These are phyloP conservation scores for Metschnikowia borealis DNA, from an alignment of 805 yeast species.

Conservation along the genomic window DNA sequence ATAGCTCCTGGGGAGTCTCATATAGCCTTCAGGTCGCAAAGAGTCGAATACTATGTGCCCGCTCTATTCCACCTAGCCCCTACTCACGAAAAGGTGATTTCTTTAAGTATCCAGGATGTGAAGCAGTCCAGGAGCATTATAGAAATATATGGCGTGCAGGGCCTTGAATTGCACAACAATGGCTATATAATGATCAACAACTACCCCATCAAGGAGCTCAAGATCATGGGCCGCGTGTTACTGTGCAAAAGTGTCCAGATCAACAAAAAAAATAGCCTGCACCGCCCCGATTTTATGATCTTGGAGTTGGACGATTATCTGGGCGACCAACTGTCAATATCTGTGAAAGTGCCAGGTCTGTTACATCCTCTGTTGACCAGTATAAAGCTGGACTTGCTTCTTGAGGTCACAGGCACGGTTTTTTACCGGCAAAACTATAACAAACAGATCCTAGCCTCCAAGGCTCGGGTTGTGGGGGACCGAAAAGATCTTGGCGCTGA, in stretches of 20 bases:
- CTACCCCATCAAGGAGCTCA: conserved; percentile 28
- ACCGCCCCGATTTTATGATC: conserved; percentile 11
- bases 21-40: conserved; percentile 25
- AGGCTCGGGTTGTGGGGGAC: conserved; percentile 15
- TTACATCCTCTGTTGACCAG: conserved; percentile 14
- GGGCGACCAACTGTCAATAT: conserved; percentile 25
- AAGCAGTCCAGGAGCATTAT: conserved; percentile 10
- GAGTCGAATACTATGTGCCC: conserved; percentile 29
- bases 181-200: conserved; percentile 24
- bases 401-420: conserved; percentile 24
- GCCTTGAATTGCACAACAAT: conserved; percentile 11
- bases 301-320: conserved; percentile 35
- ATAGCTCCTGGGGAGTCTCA: conserved; percentile 35
- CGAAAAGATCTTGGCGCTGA: conserved; percentile 22
- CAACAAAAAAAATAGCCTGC: background rate
- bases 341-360: conserved; percentile 17
- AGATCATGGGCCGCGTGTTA: conserved; percentile 27
- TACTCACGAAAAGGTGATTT: conserved; percentile 18
- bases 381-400: conserved; percentile 21
- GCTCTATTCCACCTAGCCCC: conserved; percentile 33
- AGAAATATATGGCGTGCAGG: conserved; percentile 17
- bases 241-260: conserved; percentile 7
- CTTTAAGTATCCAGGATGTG: conserved; percentile 32
- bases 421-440: conserved; percentile 8
- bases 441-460: conserved; percentile 8